Base-by-base conservation (phyloP, 1,284 basidiomycete species). In the Marasmius sp. region DNA sequence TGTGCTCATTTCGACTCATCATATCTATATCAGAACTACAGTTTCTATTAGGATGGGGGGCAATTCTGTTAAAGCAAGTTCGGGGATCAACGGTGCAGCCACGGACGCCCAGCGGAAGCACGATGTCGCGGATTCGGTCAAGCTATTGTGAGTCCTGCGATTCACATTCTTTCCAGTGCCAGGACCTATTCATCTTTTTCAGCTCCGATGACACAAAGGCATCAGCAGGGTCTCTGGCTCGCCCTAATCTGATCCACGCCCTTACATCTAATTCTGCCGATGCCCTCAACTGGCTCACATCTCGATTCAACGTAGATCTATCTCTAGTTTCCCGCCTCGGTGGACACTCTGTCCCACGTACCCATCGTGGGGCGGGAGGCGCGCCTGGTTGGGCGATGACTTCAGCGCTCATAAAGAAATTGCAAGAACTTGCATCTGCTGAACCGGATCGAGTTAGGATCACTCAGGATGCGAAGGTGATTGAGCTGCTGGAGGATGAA, bases 311-410 rank as follows among this genome's bases (percentile, higher is more conserved):
- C 58, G 86, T 95, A 62, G 93, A 95, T 71, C 84, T 95, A 37
- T 89, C 86, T 70, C 89, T 93, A 75, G 91, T 95, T 62, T 84
- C 92, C 10, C 87, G 91, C 68, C 85, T 95, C 48, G 93, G 93
- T 61, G 93, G 93, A 61, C 93, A 94, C 77, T 85, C 83, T 41
- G 86, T 89, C 66, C 87, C 90, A 39, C 85, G 92, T 61, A 95
- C 93, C 11, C 93, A 95, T 77, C 86, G 93, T 70, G 93, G 92
- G 62, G 85, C 81, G 64, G 88, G 87, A 4, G 89, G 92, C 71
- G 92, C 93, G 78, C 91, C 91, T 9, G 91, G 91, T 38, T 92
- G 91, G 85, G 85, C 89, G 64, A 93, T 93, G 68, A 93, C 91
- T 52, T 92, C 92, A 67, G 90, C 92, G 5, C 84, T 92, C 65